Conservation (phyloP, 768 basidiomycete species). For the Auriscalpium vulgare region DNA sequence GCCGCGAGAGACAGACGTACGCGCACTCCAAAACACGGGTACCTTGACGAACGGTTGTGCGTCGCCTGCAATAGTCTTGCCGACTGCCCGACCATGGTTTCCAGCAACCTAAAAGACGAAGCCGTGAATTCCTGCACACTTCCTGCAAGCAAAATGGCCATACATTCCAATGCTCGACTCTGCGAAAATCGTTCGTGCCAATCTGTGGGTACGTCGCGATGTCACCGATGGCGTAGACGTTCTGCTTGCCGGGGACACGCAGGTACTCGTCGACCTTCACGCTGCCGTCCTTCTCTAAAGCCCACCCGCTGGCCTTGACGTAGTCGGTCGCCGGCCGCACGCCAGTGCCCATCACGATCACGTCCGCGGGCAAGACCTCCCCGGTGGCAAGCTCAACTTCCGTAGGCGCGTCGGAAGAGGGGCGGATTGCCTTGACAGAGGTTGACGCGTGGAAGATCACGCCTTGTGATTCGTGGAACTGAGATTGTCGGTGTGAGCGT, state of each 20-base stretch:
- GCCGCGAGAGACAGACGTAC: constrained; percentile 32
- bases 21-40: constrained; percentile 88
- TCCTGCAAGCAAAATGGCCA: constrained; percentile 13
- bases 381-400: constrained; percentile 34
- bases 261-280: constrained; percentile 72
- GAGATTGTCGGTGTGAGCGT: background rate
- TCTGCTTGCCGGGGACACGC: constrained; percentile 41
- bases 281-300: constrained; percentile 69
- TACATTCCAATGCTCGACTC: constrained; percentile 93
- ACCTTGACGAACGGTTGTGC: constrained; percentile 66
- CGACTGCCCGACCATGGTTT: constrained; percentile 82
- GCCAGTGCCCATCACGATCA: constrained; percentile 82
- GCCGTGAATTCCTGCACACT: background rate
- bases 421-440: constrained; percentile 55
- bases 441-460: constrained; percentile 78
- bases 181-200: constrained; percentile 37
- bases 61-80: constrained; percentile 53
- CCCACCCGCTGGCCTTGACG: constrained; percentile 61
- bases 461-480: constrained; percentile 79
- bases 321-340: constrained; percentile 78
- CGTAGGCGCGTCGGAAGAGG: constrained; percentile 42
- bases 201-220: constrained; percentile 73
- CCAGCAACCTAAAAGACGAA: constrained; percentile 54
- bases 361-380: constrained; percentile 58
- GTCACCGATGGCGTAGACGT: constrained; percentile 74